Evolutionary conservation across 768 basidiomycete species (phyloP).

Genomic region (Leccinum subtestaceum): DNA sequence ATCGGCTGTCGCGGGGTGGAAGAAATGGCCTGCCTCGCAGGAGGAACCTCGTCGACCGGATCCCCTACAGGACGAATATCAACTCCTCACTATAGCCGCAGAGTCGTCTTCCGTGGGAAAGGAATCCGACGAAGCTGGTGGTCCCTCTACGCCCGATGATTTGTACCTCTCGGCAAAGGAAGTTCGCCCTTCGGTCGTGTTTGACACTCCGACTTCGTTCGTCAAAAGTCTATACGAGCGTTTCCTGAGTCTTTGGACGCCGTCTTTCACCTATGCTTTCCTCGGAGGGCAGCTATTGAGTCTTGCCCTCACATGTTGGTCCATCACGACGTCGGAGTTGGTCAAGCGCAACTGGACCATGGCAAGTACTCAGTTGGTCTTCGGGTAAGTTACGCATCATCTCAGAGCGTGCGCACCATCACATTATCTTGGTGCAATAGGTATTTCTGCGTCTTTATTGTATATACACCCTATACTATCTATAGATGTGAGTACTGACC

Average conservation of each 20-base stretch:
- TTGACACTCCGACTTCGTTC: slow-evolving; percentile 22
- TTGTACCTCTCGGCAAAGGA: neutral
- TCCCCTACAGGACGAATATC: slow-evolving; percentile 21
- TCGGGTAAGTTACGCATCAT: slow-evolving; percentile 52
- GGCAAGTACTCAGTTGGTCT: slow-evolving; percentile 77
- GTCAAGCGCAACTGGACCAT: slow-evolving; percentile 63
- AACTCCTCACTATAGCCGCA: slow-evolving; percentile 11
- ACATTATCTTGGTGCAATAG: slow-evolving; percentile 34
- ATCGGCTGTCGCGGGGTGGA: slow-evolving; percentile 12
- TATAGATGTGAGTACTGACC: slow-evolving; percentile 61
- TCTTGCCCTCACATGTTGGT: slow-evolving; percentile 21
- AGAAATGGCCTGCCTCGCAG: slow-evolving; percentile 12
- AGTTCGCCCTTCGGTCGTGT: slow-evolving; percentile 13
- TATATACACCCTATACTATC: slow-evolving; percentile 89
- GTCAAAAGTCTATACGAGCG: slow-evolving; percentile 17
- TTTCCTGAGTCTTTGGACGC: slow-evolving; percentile 29
- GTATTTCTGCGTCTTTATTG: slow-evolving; percentile 66
- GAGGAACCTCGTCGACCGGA: slow-evolving; percentile 8
- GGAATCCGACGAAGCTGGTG: slow-evolving; percentile 7
- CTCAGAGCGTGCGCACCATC: neutral
- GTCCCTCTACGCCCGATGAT: neutral
- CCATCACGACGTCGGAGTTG: slow-evolving; percentile 75
- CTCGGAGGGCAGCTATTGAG: slow-evolving; percentile 30
- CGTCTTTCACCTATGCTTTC: slow-evolving; percentile 25
- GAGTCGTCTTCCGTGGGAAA: slow-evolving; percentile 7